These are phyloP conservation scores for Musa beccarii DNA, from an alignment of 176 grass and related monocot species.

Conservation along the genomic window DNA sequence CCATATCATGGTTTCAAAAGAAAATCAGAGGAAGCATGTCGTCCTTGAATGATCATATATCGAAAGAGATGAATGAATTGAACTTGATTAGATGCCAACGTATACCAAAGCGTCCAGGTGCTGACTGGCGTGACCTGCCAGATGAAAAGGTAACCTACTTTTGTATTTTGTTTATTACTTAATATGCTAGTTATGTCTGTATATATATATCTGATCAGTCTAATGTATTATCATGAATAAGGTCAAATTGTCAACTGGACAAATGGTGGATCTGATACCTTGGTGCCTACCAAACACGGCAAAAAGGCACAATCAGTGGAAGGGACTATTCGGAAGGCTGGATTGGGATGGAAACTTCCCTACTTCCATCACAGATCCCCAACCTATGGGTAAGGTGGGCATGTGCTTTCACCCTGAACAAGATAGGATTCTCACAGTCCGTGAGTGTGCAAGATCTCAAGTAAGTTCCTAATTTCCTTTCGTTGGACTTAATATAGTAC, in stretches of 20 bases:
- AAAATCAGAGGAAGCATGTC: slow-evolving; percentile 47
- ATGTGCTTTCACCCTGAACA: slow-evolving; percentile 93
- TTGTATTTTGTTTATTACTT: slow-evolving; percentile 2
- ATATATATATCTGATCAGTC: neutral
- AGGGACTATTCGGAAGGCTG: slow-evolving; percentile 82
- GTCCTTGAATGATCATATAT: slow-evolving; percentile 53
- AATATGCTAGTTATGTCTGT: neutral
- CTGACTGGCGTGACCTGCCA: slow-evolving; percentile 64
- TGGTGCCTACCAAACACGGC: slow-evolving; percentile 99
- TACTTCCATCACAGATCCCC: slow-evolving; percentile 86
- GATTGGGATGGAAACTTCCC: slow-evolving; percentile 99
- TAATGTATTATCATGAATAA: slow-evolving; percentile 8
- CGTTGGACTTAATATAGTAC: too few relatives aligned
- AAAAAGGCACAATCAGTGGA: slow-evolving; percentile 98
- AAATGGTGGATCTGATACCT: slow-evolving; percentile 84
- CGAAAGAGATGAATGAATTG: slow-evolving; percentile 79
- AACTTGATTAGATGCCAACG: slow-evolving; percentile 59
- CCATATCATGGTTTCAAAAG: slow-evolving; percentile 88
- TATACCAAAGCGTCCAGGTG: slow-evolving; percentile 51
- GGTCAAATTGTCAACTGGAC: slow-evolving; percentile 90
- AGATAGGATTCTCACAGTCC: slow-evolving; percentile 76
- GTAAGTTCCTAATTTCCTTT: slow-evolving; percentile 21
- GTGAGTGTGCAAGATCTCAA: slow-evolving; percentile 74
- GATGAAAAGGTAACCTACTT: slow-evolving; percentile 53
- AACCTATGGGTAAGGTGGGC: slow-evolving; percentile 92